Conservation (phyloP, 768 basidiomycete species). For the Serpula lacrymans region DNA sequence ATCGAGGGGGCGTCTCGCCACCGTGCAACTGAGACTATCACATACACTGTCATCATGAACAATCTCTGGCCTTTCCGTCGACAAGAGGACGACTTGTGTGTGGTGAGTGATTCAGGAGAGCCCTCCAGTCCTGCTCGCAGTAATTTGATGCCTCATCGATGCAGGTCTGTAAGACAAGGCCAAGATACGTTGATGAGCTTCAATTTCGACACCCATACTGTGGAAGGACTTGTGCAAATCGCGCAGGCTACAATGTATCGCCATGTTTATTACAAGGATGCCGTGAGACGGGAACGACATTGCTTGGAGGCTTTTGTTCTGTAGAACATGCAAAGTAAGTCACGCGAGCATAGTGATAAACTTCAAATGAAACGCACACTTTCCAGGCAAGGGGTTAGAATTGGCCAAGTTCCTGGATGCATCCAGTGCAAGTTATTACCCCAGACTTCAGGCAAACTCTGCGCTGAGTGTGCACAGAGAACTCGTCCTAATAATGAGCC, state of each 20-base stretch:
- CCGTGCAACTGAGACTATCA: no score
- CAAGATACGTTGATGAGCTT: conserved; percentile 58
- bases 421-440: conserved; percentile 46
- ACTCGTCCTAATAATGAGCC: conserved; percentile 37
- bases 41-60: no score
- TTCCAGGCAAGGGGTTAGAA: conserved; percentile 49
- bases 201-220: conserved; percentile 59
- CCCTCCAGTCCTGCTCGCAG: conserved; percentile 5
- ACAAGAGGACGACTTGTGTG: conserved; percentile 47
- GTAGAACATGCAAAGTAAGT: conserved; percentile 56
- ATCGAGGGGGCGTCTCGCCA: no score
- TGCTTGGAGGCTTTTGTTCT: conserved; percentile 54
- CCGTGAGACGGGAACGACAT: conserved; percentile 46
- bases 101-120: conserved; percentile 29
- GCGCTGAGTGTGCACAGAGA: conserved; percentile 48
- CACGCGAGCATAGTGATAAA: conserved; percentile 1
- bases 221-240: conserved; percentile 55
- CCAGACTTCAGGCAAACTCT: conserved; percentile 42
- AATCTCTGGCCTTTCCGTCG: no score
- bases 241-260: conserved; percentile 33
- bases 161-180: conserved; percentile 57
- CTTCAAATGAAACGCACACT: conserved; percentile 6
- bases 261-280: conserved; percentile 51
- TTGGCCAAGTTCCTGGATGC: conserved; percentile 48
- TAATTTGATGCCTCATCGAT: conserved; percentile 4